Evolutionary conservation across 805 yeast species (phyloP).

Genomic region (Priceomyces castillae): DNA sequence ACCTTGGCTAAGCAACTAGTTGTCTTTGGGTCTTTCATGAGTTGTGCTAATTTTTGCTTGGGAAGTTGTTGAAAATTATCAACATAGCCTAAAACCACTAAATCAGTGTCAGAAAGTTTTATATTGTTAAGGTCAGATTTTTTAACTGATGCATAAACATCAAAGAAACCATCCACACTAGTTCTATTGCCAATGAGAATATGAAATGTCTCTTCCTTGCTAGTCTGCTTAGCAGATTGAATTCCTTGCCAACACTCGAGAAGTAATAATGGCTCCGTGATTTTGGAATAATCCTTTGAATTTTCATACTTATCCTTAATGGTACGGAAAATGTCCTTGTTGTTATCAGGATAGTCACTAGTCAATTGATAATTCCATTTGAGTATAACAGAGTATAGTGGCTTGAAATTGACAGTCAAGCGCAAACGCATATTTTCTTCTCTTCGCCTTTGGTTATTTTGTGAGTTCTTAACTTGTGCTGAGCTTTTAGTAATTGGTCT

Average conservation of each 20-base stretch:
- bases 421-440: slow-evolving; percentile 78
- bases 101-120: slow-evolving; percentile 70
- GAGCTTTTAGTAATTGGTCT: slow-evolving; percentile 26
- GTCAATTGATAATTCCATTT: slow-evolving; percentile 70
- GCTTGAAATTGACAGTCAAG: slow-evolving; percentile 71
- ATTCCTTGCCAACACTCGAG: slow-evolving; percentile 94
- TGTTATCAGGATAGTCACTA: slow-evolving; percentile 59
- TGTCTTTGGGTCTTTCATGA: slow-evolving; percentile 28
- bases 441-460: slow-evolving; percentile 45
- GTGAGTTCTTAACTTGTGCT: slow-evolving; percentile 21
- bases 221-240: slow-evolving; percentile 65
- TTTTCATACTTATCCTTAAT: slow-evolving; percentile 57
- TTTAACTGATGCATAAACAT: slow-evolving; percentile 72
- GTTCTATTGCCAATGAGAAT: slow-evolving; percentile 75
- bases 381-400: slow-evolving; percentile 66
- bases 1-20: slow-evolving; percentile 79
- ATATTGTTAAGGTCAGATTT: slow-evolving; percentile 49
- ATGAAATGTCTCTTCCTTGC: slow-evolving; percentile 58
- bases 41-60: slow-evolving; percentile 17
- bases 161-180: slow-evolving; percentile 82
- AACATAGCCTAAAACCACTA: slow-evolving; percentile 55
- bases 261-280: slow-evolving; percentile 76
- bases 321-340: slow-evolving; percentile 34
- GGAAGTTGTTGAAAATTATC: slow-evolving; percentile 11
- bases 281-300: slow-evolving; percentile 62